These are phyloP conservation scores for Hypoxylon sp. DNA, from an alignment of 2,329 filamentous ascomycete species.

Conservation along the genomic window DNA sequence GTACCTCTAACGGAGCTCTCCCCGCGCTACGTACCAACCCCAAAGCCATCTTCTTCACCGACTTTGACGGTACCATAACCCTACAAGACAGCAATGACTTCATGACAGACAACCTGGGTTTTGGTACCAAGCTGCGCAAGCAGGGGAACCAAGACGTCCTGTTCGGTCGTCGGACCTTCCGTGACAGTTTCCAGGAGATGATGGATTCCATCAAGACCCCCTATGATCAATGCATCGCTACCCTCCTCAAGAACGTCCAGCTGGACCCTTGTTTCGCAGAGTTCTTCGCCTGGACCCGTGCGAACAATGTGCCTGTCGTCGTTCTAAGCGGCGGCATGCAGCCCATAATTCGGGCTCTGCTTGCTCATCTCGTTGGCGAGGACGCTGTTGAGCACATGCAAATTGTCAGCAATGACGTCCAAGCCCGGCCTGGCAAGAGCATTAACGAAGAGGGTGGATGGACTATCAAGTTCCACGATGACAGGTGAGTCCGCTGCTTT, in stretches of 20 bases:
- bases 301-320: conserved; percentile 90
- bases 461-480: conserved; percentile 90
- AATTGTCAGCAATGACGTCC: conserved; percentile 90
- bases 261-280: conserved; percentile 90
- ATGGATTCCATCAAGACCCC: conserved; percentile 87
- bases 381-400: conserved; percentile 83
- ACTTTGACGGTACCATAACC: conserved; percentile 98
- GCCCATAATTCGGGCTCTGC: conserved; percentile 87
- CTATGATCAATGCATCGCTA: conserved; percentile 84
- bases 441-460: conserved; percentile 88
- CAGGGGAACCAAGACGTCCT: conserved; percentile 84
- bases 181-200: conserved; percentile 92
- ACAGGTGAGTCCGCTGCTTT: conserved; percentile 68
- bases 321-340: conserved; percentile 94
- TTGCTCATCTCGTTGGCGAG: conserved; percentile 83
- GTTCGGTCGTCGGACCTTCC: conserved; percentile 77
- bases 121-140: conserved; percentile 78
- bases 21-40: conserved; percentile 77
- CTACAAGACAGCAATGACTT: conserved; percentile 75
- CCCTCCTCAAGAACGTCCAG: conserved; percentile 84
- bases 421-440: conserved; percentile 72
- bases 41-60: conserved; percentile 97
- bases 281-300: conserved; percentile 87
- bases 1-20: conserved; percentile 55
- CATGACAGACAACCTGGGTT: conserved; percentile 93